Conservation (phyloP, 208 protist genomes). For the Trypanosoma melophagium region DNA sequence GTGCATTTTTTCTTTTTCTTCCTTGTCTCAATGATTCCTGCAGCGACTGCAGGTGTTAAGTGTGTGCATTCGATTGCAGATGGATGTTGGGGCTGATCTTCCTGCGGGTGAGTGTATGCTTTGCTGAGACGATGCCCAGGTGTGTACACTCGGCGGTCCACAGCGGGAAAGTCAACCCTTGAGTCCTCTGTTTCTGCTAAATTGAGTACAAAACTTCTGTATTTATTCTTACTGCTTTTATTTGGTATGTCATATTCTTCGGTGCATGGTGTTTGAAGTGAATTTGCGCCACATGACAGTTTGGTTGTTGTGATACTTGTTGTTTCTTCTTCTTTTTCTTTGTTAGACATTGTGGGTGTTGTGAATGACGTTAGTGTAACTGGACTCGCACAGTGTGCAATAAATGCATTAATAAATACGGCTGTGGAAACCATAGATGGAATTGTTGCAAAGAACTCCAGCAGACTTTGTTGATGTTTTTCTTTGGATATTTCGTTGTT, state of each 20-base stretch:
- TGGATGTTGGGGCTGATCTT: not conserved
- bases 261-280: too few relatives aligned
- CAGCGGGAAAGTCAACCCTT: conserved; percentile 20
- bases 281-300: not conserved
- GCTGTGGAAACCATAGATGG: not conserved
- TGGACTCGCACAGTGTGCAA: conserved; percentile 5
- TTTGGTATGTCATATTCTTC: too few relatives aligned
- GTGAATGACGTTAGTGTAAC: too few relatives aligned
- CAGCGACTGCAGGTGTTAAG: not conserved
- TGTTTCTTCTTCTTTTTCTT: too few relatives aligned
- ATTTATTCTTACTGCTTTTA: too few relatives aligned
- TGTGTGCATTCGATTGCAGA: not conserved
- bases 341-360: too few relatives aligned
- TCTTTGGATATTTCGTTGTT: not conserved
- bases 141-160: conserved; percentile 21
- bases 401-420: conserved; percentile 7
- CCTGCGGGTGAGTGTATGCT: conserved; percentile 15
- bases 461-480: not conserved
- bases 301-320: too few relatives aligned
- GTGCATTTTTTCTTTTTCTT: not conserved
- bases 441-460: conserved; percentile 14
- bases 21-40: not conserved
- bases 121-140: conserved; percentile 15
- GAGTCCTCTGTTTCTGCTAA: too few relatives aligned
- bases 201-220: too few relatives aligned